Evolutionary conservation across 78 protist genomes (phyloP), one percentile per base, ranked within the genome.

Genomic region (Emiliania huxleyi): DNA sequence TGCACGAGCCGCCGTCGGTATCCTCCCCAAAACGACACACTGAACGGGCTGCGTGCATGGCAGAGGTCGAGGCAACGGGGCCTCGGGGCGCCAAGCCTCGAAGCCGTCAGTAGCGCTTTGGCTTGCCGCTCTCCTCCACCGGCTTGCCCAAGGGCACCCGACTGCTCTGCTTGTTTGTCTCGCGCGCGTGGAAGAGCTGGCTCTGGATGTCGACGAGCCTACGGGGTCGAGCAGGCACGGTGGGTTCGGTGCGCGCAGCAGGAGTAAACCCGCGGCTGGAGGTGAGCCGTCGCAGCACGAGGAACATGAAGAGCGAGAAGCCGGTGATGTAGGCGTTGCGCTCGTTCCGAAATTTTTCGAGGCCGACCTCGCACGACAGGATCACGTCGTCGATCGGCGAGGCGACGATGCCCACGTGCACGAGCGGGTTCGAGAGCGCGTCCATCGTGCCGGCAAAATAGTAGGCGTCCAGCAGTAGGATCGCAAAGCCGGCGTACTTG

Each of bases 311-410:
- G 29, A 81, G 89, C 26, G 52, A 42, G 55, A 44, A 44, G 56
- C 56, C 89, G 3, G 89, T 81, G 89, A 81, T 81, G 89, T 42
- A 81, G 26, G 55, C 56, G 38, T 81, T 81, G 42, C 89, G 33
- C 55, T 81, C 89, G 55, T 42, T 29, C 21, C 56, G 46, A 38
- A 26, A 81, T n/a, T 44, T 1, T 15, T 0, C 48, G 8, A 29
- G 18, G 23, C 75, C 75, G 75, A 4, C n/a, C 75, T 69, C 75
- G 37, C 75, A 52, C 62, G 62, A 52, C 62, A 52, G 29, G 15
- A 52, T 52, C 77, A 37, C 33, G 8, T 11, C 4, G 42, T 69
- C 77, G 77, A 69, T 2, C 37, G 77, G 77, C 42, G 77, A 69
- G n/a, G n/a, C n/a, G 23, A 8, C 19, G 37, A 69, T 11, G 15